Evolutionary conservation across 2,329 filamentous ascomycete genomes (phyloP), one percentile per base, ranked within the genome.

Genomic region (Geosmithia flava): DNA sequence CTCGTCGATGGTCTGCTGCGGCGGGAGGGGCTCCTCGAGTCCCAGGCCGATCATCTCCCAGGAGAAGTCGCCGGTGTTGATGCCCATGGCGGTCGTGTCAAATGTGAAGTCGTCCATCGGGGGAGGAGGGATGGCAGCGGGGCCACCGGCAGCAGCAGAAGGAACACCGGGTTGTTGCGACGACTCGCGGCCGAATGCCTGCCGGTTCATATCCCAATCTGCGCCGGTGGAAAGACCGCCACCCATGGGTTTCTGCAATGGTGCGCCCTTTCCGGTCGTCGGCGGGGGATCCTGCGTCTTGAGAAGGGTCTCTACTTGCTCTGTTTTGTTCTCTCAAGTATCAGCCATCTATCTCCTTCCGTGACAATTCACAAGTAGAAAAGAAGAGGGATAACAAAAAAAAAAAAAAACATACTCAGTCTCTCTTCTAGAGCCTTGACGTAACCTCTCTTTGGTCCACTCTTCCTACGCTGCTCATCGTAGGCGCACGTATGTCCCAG

Each of bases 361-460:
- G 8, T 8, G 23, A 27, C 23, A 27, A 8, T 27, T 27, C 23
- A 27, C 23, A 8, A 27, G 23, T 27, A 8, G 23, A 8, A 27
- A 8, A 8, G 23, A 8, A 8, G 23, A 27, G 23, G 8, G 4
- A 27, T 8, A 29, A n/a, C n/a, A n/a, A n/a, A n/a, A n/a, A n/a
- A n/a, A n/a, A n/a, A n/a, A n/a, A n/a, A n/a, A 20, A 44, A 47
- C 85, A 69, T 74, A 95, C 89, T 90, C 59, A 98, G 69, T 63
- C 93, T 80, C 62, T 94, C 90, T 66, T 97, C 93, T 56, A 97
- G 68, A 51, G 89, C 84, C 71, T 95, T 95, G 52, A 95, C 90
- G 62, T 96, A 95, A 57, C 90, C 90, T 61, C 90, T 78, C 71
- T 95, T 95, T 2, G 90, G 90, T 2, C 90, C 90, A 63, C 89